These are phyloP conservation scores for Paraurostyla sp. DNA, from an alignment of 73 alveolate genomes.

Conservation along the genomic window DNA sequence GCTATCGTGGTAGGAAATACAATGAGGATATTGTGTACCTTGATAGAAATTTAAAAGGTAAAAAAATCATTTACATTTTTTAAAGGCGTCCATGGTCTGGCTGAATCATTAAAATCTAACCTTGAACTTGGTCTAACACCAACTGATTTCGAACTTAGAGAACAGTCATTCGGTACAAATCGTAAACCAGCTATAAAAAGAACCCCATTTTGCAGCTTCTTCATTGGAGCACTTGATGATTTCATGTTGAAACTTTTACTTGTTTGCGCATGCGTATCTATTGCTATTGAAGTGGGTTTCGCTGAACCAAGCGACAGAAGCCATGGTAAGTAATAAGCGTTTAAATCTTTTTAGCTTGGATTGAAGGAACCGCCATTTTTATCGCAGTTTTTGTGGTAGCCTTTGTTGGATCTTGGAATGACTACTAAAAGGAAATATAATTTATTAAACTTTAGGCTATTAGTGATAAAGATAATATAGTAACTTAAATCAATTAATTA, in stretches of 20 bases:
- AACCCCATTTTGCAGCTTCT: constrained; percentile 63
- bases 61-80: neutral
- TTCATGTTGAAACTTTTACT: constrained; percentile 79
- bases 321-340: neutral
- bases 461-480: constrained; percentile 15
- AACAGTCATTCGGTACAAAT: constrained; percentile 55
- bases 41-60: neutral
- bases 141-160: constrained; percentile 71
- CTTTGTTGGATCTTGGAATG: constrained; percentile 83
- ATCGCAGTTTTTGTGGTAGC: constrained; percentile 82
- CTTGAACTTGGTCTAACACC: constrained; percentile 59
- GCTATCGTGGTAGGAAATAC: constrained; percentile 35
- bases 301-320: constrained; percentile 41
- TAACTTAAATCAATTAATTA: neutral
- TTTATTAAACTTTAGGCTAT: constrained; percentile 11
- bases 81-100: constrained; percentile 51
- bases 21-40: neutral
- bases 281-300: constrained; percentile 70
- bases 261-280: constrained; percentile 81
- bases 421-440: constrained; percentile 76
- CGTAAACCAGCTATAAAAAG: constrained; percentile 49
- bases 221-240: constrained; percentile 76
- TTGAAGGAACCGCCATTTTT: constrained; percentile 82
- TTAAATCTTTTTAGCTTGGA: constrained; percentile 68
- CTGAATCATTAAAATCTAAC: constrained; percentile 1